Percentiles rank a stretch among this genome's conserved stretches.
These are phyloP conservation scores for Aspergillus sojae DNA, from an alignment of 2,329 filamentous ascomycete genomes.

Conservation along the genomic window DNA sequence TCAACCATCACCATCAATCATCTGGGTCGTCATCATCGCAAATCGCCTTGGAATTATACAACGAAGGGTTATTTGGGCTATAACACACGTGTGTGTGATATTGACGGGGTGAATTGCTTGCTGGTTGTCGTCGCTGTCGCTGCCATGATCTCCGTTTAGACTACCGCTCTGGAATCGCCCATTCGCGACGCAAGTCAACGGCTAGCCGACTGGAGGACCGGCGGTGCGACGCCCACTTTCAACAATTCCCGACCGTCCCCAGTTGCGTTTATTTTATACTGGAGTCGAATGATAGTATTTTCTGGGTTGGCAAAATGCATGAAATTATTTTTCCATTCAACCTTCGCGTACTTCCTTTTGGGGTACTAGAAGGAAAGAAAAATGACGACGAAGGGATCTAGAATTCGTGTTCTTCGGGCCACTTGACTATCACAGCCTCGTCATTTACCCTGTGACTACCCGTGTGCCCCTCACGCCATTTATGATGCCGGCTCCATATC, in stretches of 20 bases:
- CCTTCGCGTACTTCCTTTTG: not conserved
- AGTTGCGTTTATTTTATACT: not conserved
- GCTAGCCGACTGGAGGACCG: conserved; percentile 19
- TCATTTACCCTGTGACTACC: conserved; percentile 22
- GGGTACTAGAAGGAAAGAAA: not conserved
- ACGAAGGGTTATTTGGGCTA: not conserved
- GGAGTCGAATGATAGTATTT: not conserved
- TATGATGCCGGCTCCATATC: conserved; percentile 7
- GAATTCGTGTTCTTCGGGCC: conserved; percentile 19
- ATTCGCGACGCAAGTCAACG: conserved; percentile 18
- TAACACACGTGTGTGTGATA: not conserved
- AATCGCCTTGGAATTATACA: not conserved
- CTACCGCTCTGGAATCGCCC: conserved; percentile 16
- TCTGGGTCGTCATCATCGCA: conserved; percentile 8
- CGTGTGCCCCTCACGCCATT: conserved; percentile 21
- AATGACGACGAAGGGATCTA: conserved; percentile 12
- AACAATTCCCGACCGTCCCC: conserved; percentile 17
- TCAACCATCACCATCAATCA: conserved; percentile 8
- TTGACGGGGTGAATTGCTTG: conserved; percentile 14
- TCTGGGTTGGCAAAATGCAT: not conserved
- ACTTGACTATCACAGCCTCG: conserved; percentile 26
- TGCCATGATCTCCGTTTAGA: conserved; percentile 13
- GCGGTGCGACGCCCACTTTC: conserved; percentile 12
- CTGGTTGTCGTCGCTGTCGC: conserved; percentile 4
- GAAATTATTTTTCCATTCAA: not conserved